Percentiles rank a stretch among this genome's conserved stretches.
phyloP scores from a whole-genome alignment of 805 yeast species.

The Starmerella roubikii region DNA sequence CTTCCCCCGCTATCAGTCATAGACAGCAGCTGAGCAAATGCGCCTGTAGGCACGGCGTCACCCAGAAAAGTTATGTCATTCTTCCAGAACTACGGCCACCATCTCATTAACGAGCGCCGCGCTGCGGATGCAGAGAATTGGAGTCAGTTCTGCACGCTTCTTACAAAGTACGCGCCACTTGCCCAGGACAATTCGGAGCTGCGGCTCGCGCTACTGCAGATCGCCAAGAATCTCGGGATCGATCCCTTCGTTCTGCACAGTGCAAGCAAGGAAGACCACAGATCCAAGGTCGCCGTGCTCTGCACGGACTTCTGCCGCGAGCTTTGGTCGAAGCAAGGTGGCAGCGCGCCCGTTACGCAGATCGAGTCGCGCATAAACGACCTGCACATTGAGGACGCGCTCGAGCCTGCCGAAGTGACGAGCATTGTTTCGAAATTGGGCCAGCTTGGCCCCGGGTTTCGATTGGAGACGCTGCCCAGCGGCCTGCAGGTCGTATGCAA shows the following conservation, averaged over 20 bases:
- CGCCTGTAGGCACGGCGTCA: too few relatives aligned
- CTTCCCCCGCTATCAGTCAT: too few relatives aligned
- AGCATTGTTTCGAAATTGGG: conserved; percentile 41
- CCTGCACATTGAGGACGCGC: neutral
- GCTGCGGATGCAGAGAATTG: conserved; percentile 44
- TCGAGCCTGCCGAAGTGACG: conserved; percentile 38
- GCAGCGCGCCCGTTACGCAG: conserved; percentile 39
- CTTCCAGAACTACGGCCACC: neutral
- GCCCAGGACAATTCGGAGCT: conserved; percentile 42
- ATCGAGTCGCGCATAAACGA: neutral
- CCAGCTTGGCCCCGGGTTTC: conserved; percentile 58
- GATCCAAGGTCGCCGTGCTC: conserved; percentile 55
- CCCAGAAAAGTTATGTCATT: too few relatives aligned
- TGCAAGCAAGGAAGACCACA: conserved; percentile 37
- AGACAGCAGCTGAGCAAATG: too few relatives aligned
- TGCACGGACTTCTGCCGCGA: conserved; percentile 63
- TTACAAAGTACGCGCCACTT: conserved; percentile 55
- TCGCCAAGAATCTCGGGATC: conserved; percentile 70
- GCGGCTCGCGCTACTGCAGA: conserved; percentile 55
- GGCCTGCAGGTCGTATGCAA: conserved; percentile 46
- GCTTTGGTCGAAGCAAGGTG: conserved; percentile 67
- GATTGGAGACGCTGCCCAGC: conserved; percentile 41
- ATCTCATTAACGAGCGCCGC: conserved; percentile 24
- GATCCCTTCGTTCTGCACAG: conserved; percentile 48
- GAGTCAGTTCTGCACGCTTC: conserved; percentile 59